Evolutionary conservation across 345 rosid genomes (phyloP), one percentile per base, ranked within the genome.

Genomic region (Salix koriyanagi): DNA sequence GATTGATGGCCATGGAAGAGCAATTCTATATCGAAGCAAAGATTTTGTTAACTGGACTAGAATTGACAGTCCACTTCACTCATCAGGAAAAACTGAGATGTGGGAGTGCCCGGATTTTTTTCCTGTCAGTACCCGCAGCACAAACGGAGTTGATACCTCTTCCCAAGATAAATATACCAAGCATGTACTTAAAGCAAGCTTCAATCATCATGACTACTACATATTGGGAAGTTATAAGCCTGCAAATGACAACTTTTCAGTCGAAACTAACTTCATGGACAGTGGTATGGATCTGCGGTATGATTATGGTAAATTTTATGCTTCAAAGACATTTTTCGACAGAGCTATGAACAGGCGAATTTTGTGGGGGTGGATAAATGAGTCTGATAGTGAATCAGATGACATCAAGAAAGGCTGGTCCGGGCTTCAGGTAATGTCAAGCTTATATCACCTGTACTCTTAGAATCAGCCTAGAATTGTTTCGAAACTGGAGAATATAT

Each of bases 31-130:
- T 67, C 77, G 25, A 32, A 88, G 91, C 58, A 67, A 81, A 26
- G 92, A 89, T 79, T 91, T 90, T 76, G 12, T 73, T 50, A 28
- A 61, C 14, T 89, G 93, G 91, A 79, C 77, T 4, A 79, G 72
- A 67, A 71, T 30, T 65, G 77, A 77, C 14, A 66, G 67, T 12
- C 88, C 88, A 7, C 84, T 90, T 52, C 80, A 84, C 75, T 71
- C 83, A 18, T 62, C 77, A 2, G 60, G 25, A 5, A 77, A 26
- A 64, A 86, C 88, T 4, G 89, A 84, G 61, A 90, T 92, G 91
- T 90, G 88, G 94, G 97, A 92, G 71, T 89, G 92, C 76, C 89
- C 87, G 0, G 94, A 91, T 39, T 88, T 91, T 73, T 91, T 74
- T 69, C 94, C 92, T 0, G 91, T 89, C 34, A n/a, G 80, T 3